Conservation (phyloP, 2,329 filamentous ascomycete genomes). For the Cladosporium sp. region DNA sequence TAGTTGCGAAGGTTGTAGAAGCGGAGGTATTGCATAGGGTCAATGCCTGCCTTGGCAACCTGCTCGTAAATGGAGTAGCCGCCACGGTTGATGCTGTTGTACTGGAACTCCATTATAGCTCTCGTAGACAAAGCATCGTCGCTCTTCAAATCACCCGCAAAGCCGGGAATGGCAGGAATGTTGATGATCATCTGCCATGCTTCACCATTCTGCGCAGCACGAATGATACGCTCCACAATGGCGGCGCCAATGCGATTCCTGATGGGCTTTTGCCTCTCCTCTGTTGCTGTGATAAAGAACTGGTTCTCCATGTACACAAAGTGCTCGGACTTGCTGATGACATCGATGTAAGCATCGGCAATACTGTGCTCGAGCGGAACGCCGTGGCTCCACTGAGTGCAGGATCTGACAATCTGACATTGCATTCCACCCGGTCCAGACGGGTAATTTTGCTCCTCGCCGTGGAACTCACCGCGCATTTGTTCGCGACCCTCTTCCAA, state of each 20-base stretch:
- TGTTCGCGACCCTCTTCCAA: conserved; percentile 30
- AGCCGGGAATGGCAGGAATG: conserved; percentile 79
- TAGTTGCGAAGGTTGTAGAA: conserved; percentile 87
- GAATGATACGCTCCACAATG: conserved; percentile 74
- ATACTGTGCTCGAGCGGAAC: conserved; percentile 73
- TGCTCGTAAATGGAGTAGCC: conserved; percentile 76
- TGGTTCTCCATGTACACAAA: conserved; percentile 99
- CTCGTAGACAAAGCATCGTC: conserved; percentile 74
- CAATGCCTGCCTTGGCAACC: conserved; percentile 63
- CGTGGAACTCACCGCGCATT: conserved; percentile 24
- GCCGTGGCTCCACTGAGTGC: conserved; percentile 59
- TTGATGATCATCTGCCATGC: conserved; percentile 73
- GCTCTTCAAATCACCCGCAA: conserved; percentile 74
- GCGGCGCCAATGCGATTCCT: conserved; percentile 76
- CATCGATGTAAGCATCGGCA: conserved; percentile 89
- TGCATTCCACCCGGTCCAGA: conserved; percentile 65
- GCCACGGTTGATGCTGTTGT: conserved; percentile 74
- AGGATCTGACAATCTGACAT: conserved; percentile 72
- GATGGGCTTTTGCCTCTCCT: conserved; percentile 68
- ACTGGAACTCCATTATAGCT: conserved; percentile 88
- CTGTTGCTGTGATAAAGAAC: conserved; percentile 84
- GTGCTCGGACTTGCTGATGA: conserved; percentile 93
- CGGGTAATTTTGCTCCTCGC: conserved; percentile 28
- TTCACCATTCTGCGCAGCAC: conserved; percentile 65
- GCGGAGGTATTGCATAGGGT: conserved; percentile 71